Conservation (phyloP, 257 asterid genomes). For the Mentha longifolia region DNA sequence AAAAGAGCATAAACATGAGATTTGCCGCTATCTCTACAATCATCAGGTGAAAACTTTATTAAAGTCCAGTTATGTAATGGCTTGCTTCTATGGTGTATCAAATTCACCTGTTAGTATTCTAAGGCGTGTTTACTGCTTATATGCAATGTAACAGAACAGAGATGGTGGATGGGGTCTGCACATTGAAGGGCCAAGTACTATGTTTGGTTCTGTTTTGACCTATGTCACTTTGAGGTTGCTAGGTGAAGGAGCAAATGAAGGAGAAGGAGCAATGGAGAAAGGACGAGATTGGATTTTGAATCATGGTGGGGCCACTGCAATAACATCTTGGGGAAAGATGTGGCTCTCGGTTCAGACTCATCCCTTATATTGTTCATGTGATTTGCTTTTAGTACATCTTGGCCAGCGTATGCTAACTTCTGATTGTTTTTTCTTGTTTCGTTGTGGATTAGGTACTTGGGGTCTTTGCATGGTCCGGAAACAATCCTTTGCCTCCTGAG, state of each 20-base stretch:
- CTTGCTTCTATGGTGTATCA: constrained; percentile 24
- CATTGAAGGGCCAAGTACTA: constrained; percentile 98
- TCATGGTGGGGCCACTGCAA: constrained; percentile 94
- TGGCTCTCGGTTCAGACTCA: constrained; percentile 86
- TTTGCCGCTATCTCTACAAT: constrained; percentile 94
- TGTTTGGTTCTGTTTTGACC: constrained; percentile 94
- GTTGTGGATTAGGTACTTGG: constrained; percentile 77
- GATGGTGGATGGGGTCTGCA: constrained; percentile 99
- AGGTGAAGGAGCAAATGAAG: constrained; percentile 92
- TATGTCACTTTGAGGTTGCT: constrained; percentile 93
- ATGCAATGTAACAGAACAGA: constrained; percentile 48
- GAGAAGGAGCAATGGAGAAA: constrained; percentile 95
- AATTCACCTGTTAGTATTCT: constrained; percentile 23
- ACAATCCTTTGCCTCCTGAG: constrained; percentile 99
- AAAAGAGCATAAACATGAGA: constrained; percentile 85
- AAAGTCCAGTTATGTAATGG: background rate
- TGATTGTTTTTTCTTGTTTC: constrained; percentile 24
- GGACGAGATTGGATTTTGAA: constrained; percentile 88
- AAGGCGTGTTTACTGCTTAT: constrained; percentile 26
- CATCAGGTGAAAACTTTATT: constrained; percentile 68
- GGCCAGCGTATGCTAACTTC: constrained; percentile 1
- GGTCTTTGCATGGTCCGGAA: constrained; percentile 96
- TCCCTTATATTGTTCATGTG: constrained; percentile 30
- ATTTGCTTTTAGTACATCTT: constrained; percentile 21
- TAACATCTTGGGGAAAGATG: constrained; percentile 99